phyloP scores from a whole-genome alignment of 1,284 basidiomycete genomes.

The Cryptococcus sp. region DNA sequence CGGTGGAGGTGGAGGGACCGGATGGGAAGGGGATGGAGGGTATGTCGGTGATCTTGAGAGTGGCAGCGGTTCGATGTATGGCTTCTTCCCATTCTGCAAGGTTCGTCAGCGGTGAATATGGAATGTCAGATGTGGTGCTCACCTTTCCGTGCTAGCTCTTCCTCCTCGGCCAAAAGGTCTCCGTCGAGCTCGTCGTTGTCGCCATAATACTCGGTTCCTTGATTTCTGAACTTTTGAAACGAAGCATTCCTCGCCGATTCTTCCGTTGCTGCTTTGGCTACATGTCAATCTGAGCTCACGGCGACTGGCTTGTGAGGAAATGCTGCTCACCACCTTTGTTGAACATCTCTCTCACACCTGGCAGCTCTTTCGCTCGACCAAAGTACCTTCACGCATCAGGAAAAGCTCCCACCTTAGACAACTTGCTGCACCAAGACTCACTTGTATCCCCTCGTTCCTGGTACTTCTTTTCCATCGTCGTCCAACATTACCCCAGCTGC shows the following conservation, averaged over 20 bases:
- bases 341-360: slow-evolving; percentile 92
- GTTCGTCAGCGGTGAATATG: not conserved
- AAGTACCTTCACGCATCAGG: slow-evolving; percentile 68
- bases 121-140: slow-evolving; percentile 20
- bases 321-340: slow-evolving; percentile 65
- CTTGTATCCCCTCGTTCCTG: slow-evolving; percentile 98
- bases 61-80: slow-evolving; percentile 17
- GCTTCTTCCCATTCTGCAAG: slow-evolving; percentile 64
- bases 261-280: slow-evolving; percentile 53
- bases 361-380: slow-evolving; percentile 91
- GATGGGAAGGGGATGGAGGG: slow-evolving; percentile 12
- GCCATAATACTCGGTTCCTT: slow-evolving; percentile 85
- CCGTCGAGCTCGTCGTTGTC: slow-evolving; percentile 81
- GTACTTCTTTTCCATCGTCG: slow-evolving; percentile 90
- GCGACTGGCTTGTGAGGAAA: not conserved
- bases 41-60: slow-evolving; percentile 13
- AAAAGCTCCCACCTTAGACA: not conserved
- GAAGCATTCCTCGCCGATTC: slow-evolving; percentile 62
- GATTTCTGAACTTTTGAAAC: slow-evolving; percentile 84
- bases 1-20: too few relatives aligned
- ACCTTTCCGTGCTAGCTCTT: slow-evolving; percentile 69
- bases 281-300: not conserved
- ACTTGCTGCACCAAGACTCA: slow-evolving; percentile 47
- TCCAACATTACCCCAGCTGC: slow-evolving; percentile 80
- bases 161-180: slow-evolving; percentile 64